A percentile compares a stretch with the other conserved stretches of the same genome.
phyloP scores from a whole-genome alignment of 1,139 yeast genomes.

The Pichia sp. region DNA sequence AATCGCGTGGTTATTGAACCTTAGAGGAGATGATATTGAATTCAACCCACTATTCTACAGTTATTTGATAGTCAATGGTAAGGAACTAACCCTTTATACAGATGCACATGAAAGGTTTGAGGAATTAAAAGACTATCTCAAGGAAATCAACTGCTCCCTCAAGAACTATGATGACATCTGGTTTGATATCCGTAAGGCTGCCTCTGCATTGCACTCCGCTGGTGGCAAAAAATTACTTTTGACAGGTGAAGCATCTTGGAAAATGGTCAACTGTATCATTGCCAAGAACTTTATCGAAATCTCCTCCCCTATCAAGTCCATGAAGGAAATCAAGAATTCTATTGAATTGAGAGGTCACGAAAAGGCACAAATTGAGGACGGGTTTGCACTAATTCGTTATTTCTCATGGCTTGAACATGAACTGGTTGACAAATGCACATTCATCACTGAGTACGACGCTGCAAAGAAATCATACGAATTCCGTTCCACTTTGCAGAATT shows the following conservation, averaged over 20 bases:
- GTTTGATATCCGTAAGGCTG: conserved; percentile 38
- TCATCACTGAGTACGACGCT: conserved; percentile 74
- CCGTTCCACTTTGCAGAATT: conserved; percentile 54
- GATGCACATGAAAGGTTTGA: conserved; percentile 32
- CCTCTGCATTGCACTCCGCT: conserved; percentile 35
- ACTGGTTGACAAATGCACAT: conserved; percentile 43
- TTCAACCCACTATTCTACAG: conserved; percentile 90
- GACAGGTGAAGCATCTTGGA: conserved; percentile 76
- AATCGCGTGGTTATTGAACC: conserved; percentile 85
- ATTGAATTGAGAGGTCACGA: conserved; percentile 72
- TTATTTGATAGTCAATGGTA: conserved; percentile 56
- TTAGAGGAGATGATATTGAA: conserved; percentile 79
- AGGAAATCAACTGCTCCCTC: conserved; percentile 37
- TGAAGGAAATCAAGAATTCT: conserved; percentile 73
- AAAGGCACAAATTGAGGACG: conserved; percentile 79
- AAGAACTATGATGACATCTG: conserved; percentile 53
- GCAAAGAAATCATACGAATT: conserved; percentile 60
- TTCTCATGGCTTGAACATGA: conserved; percentile 83
- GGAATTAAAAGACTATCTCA: conserved; percentile 28
- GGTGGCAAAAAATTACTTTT: conserved; percentile 45
- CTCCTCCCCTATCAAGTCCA: conserved; percentile 59
- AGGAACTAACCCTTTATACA: conserved; percentile 52
- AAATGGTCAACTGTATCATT: conserved; percentile 46
- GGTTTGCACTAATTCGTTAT: conserved; percentile 69
- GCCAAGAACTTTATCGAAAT: conserved; percentile 38